Percentiles rank a stretch among this genome's conserved stretches.
These are phyloP conservation scores for Podila epigama DNA, from an alignment of 192 early-diverging fungal species.

Conservation along the genomic window DNA sequence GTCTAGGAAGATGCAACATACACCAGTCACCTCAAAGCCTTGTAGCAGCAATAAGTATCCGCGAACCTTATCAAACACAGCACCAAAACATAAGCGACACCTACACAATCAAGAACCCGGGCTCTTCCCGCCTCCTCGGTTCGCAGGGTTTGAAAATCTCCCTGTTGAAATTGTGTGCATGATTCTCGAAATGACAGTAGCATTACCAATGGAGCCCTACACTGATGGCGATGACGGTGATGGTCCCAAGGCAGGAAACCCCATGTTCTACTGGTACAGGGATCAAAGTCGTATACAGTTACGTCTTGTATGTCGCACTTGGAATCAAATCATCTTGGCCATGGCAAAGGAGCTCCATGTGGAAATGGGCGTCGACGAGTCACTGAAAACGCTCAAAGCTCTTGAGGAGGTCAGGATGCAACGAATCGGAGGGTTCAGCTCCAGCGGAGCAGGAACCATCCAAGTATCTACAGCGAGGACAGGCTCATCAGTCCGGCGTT, in stretches of 20 bases:
- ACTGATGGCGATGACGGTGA: constrained; percentile 17
- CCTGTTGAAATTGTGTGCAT: constrained; percentile 22
- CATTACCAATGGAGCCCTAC: neutral
- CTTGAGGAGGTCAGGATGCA: neutral
- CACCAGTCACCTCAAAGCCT: no score
- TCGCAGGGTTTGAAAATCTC: constrained; percentile 5
- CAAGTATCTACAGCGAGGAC: neutral
- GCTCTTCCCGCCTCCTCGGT: neutral
- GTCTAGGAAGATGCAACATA: no score
- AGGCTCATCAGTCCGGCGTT: neutral
- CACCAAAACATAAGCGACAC: neutral
- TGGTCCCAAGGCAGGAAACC: constrained; percentile 9
- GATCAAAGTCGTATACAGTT: constrained; percentile 6
- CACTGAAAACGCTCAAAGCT: constrained; percentile 1
- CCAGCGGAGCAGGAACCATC: no score
- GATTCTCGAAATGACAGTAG: constrained; percentile 10
- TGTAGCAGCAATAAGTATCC: no score
- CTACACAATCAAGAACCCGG: neutral
- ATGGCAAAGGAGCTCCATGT: constrained; percentile 29
- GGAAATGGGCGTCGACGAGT: constrained; percentile 14
- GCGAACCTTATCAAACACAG: no score
- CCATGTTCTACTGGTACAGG: constrained; percentile 14
- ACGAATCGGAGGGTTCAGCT: neutral
- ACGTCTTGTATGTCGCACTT: constrained; percentile 19
- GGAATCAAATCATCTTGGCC: constrained; percentile 18